These are phyloP conservation scores for Manihot esculenta DNA, from an alignment of 441 rosid species.

Conservation along the genomic window DNA sequence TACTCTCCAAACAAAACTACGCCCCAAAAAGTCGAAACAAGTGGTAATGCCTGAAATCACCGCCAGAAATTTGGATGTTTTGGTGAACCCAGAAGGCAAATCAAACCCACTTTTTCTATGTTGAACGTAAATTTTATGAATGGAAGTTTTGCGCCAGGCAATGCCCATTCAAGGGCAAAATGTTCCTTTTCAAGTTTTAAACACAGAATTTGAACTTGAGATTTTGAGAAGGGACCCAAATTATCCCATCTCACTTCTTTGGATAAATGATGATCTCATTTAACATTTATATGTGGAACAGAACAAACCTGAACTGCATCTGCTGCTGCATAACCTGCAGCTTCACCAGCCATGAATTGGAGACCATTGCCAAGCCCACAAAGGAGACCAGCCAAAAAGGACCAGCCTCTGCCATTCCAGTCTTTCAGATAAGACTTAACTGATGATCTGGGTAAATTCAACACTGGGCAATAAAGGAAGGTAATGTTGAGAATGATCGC, in stretches of 20 bases:
- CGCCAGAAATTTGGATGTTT: neutral
- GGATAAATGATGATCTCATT: too few species aligned
- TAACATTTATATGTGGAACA: too few species aligned
- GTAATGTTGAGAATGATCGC: slow-evolving; percentile 57
- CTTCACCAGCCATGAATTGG: slow-evolving; percentile 85
- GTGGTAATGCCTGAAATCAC: slow-evolving; percentile 66
- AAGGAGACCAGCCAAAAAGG: slow-evolving; percentile 70
- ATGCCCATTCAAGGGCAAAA: too few species aligned
- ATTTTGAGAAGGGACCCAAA: too few species aligned
- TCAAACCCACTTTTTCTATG: neutral
- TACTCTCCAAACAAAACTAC: slow-evolving; percentile 70
- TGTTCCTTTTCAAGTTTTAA: too few species aligned
- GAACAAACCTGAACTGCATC: slow-evolving; percentile 73
- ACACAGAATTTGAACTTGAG: too few species aligned
- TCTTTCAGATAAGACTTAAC: slow-evolving; percentile 62
- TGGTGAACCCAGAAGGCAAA: neutral
- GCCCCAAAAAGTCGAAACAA: slow-evolving; percentile 85
- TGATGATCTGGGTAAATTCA: slow-evolving; percentile 62
- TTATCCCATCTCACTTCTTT: too few species aligned
- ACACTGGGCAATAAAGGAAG: slow-evolving; percentile 62
- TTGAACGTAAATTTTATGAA: too few species aligned
- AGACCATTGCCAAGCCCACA: slow-evolving; percentile 86
- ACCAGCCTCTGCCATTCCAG: slow-evolving; percentile 88
- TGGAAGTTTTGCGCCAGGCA: too few species aligned
- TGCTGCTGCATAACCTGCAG: slow-evolving; percentile 81